Percentiles rank a stretch among this genome's conserved stretches.
Conservation (phyloP, 2,329 filamentous ascomycete genomes). For the Aspergillus fijiensis region DNA sequence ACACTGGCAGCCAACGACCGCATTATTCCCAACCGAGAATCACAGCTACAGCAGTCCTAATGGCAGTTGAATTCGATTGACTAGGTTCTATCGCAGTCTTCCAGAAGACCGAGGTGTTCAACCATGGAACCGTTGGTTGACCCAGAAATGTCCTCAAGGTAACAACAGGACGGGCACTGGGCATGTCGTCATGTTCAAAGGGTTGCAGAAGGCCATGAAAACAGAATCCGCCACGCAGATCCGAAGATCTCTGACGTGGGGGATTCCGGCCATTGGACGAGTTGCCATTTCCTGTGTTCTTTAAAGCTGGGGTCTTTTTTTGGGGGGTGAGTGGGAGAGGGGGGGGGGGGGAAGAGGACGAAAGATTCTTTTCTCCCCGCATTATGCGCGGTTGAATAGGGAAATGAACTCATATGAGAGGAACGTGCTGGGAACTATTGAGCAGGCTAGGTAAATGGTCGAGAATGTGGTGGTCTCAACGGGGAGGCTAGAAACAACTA, state of each 20-base stretch:
- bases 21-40: neutral
- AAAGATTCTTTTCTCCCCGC: neutral
- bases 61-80: neutral
- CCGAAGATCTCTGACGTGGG: conserved; percentile 31
- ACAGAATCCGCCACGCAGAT: conserved; percentile 21
- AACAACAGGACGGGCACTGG: neutral
- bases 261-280: conserved; percentile 3
- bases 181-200: conserved; percentile 16
- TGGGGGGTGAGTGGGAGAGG: too few species aligned
- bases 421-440: neutral
- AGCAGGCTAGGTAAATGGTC: neutral
- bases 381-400: conserved; percentile 2
- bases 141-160: conserved; percentile 1
- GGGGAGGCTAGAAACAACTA: neutral
- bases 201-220: conserved; percentile 8
- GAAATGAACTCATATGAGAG: neutral
- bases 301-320: neutral
- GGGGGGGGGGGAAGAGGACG: neutral
- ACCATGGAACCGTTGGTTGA: conserved; percentile 7
- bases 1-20: neutral
- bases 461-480: neutral
- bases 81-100: neutral
- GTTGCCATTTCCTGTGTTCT: neutral
- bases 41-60: neutral
- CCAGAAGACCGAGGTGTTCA: conserved; percentile 5